These are phyloP conservation scores for Sextonia rubra DNA, from an alignment of 164 flowering plant genomes.

Conservation along the genomic window DNA sequence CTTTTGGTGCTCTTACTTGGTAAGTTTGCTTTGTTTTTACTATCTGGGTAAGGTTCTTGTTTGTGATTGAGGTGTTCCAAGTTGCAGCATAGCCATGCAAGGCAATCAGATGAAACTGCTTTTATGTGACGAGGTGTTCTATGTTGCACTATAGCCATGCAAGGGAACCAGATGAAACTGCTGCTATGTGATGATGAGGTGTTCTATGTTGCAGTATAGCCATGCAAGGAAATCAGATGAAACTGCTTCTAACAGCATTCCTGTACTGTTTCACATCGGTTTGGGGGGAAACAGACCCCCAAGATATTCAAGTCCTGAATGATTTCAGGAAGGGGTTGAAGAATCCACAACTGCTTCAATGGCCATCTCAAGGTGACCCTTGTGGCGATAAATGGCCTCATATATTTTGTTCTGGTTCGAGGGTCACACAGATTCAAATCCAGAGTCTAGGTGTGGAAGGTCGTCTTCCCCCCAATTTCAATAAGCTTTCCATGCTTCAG, in stretches of 20 bases:
- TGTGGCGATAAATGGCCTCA: constrained; percentile 73
- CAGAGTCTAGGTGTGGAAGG: constrained; percentile 54
- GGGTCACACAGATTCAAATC: constrained; percentile 72
- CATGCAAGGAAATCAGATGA: neutral
- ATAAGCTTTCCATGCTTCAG: constrained; percentile 43
- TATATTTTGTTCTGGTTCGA: constrained; percentile 47
- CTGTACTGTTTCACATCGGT: constrained; percentile 7
- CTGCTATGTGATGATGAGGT: neutral
- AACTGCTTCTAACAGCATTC: neutral
- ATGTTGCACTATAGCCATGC: neutral
- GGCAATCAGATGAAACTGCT: neutral
- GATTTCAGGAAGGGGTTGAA: constrained; percentile 64
- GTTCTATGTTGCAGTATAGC: neutral
- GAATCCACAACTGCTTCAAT: constrained; percentile 63
- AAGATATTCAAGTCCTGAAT: constrained; percentile 47
- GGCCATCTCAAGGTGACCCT: constrained; percentile 71
- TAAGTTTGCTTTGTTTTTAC: neutral
- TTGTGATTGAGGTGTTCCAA: neutral
- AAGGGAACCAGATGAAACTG: neutral
- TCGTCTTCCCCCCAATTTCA: constrained; percentile 57
- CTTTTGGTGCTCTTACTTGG: neutral
- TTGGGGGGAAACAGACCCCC: constrained; percentile 43
- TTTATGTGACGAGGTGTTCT: neutral
- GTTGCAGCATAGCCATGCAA: neutral
- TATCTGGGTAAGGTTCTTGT: neutral